A percentile compares a stretch with the other conserved stretches of the same genome.
Conservation (phyloP, 768 basidiomycete genomes). For the Phanerodontia chrysosporium region DNA sequence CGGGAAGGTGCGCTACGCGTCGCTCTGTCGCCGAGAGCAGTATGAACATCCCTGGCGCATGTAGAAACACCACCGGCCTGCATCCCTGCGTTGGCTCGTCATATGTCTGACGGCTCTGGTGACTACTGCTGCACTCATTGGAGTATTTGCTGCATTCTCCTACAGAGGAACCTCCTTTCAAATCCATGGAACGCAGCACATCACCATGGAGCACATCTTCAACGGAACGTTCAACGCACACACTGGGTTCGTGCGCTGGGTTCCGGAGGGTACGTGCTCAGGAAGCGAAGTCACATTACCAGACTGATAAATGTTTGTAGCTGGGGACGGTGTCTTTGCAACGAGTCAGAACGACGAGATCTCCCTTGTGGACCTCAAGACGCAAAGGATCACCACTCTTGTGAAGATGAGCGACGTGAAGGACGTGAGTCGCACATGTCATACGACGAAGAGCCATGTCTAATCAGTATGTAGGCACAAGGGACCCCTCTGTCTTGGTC, state of each 20-base stretch:
- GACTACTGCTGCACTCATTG: constrained; percentile 61
- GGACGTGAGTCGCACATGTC: constrained; percentile 46
- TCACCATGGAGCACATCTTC: constrained; percentile 88
- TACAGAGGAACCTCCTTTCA: constrained; percentile 58
- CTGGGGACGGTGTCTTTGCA: constrained; percentile 92
- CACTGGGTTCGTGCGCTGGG: constrained; percentile 65
- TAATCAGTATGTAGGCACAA: constrained; percentile 39
- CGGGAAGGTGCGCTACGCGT: constrained; percentile 28
- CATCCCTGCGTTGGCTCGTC: constrained; percentile 58
- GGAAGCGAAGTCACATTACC: not conserved
- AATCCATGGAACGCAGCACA: constrained; percentile 52
- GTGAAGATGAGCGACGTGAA: constrained; percentile 55
- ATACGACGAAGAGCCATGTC: not conserved
- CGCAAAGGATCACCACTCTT: constrained; percentile 60
- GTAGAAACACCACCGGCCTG: constrained; percentile 35
- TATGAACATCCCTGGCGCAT: not conserved
- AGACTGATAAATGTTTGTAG: constrained; percentile 34
- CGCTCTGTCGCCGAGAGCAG: constrained; percentile 5
- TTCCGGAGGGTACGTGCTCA: constrained; percentile 75
- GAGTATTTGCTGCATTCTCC: constrained; percentile 69
- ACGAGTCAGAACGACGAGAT: constrained; percentile 58
- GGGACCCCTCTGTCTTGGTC: constrained; percentile 48
- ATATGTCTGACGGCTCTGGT: constrained; percentile 59
- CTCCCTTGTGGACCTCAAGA: constrained; percentile 76
- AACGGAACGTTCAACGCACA: constrained; percentile 78